These are phyloP conservation scores for Glomus cerebriforme DNA, from an alignment of 192 early-diverging fungal species.

Conservation along the genomic window DNA sequence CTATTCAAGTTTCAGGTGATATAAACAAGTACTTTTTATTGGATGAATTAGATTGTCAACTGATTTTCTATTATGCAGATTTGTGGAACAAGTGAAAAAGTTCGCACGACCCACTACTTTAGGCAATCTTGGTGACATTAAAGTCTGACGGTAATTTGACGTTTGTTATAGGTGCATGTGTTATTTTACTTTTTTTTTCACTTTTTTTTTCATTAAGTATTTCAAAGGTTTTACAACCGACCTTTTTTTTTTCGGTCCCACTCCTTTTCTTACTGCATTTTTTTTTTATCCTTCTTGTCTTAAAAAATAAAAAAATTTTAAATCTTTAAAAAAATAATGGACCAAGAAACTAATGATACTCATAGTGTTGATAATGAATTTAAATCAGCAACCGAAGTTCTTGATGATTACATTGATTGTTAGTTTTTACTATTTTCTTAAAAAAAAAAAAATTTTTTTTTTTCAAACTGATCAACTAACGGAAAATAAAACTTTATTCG, in stretches of 20 bases:
- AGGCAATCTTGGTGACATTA: constrained; percentile 8
- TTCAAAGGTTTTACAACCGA: not conserved
- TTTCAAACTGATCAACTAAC: not conserved
- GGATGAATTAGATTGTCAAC: not conserved
- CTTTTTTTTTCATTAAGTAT: not conserved
- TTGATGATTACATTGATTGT: constrained; percentile 16
- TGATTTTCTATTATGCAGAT: not conserved
- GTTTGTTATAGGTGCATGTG: not conserved
- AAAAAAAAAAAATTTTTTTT: not conserved
- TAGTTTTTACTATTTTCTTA: not conserved
- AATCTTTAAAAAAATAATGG: constrained; percentile 14
- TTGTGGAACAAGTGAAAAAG: not conserved
- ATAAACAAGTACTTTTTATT: not conserved
- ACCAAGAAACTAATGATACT: not conserved
- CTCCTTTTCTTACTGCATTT: not conserved
- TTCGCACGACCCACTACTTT: constrained; percentile 16
- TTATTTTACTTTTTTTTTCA: not conserved
- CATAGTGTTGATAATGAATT: not conserved
- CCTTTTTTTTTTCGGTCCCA: not conserved
- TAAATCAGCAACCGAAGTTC: constrained; percentile 13
- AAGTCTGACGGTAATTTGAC: not conserved
- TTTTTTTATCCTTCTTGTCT: not conserved
- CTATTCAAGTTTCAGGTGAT: not conserved
- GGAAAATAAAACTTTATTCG: not conserved
- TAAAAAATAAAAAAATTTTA: not conserved